These are phyloP conservation scores for Talaromyces sp. DNA, from an alignment of 2,329 filamentous ascomycete species.

Conservation along the genomic window DNA sequence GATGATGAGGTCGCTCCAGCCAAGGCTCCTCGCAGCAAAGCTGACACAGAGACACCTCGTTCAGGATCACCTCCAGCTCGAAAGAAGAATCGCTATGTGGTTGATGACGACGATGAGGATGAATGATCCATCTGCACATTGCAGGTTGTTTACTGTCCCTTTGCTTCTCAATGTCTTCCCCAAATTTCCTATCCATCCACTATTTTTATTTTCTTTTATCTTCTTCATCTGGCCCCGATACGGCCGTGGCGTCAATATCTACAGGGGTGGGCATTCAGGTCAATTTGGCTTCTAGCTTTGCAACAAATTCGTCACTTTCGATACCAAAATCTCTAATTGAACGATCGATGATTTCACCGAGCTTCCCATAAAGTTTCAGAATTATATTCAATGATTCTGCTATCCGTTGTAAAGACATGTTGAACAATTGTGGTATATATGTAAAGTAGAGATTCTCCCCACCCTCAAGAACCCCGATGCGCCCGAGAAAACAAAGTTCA, in stretches of 20 bases:
- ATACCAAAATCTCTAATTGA: slow-evolving; percentile 24
- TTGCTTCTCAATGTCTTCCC: too few relatives aligned
- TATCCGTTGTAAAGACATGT: background rate
- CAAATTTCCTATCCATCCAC: background rate
- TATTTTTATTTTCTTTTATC: background rate
- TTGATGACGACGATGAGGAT: slow-evolving; percentile 52
- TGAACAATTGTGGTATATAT: background rate
- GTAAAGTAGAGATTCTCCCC: background rate
- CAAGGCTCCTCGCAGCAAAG: slow-evolving; percentile 33
- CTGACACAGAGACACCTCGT: slow-evolving; percentile 25
- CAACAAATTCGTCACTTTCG: slow-evolving; percentile 2
- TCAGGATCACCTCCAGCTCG: slow-evolving; percentile 41
- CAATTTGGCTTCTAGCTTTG: background rate
- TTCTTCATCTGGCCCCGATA: background rate
- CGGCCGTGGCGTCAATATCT: slow-evolving; percentile 1
- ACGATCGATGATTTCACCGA: slow-evolving; percentile 18
- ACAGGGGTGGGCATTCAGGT: slow-evolving; percentile 1
- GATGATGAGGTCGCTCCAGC: slow-evolving; percentile 37
- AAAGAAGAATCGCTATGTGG: slow-evolving; percentile 52
- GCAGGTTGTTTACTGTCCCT: too few relatives aligned
- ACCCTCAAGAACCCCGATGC: too few relatives aligned
- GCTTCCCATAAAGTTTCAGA: background rate
- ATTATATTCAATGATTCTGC: background rate
- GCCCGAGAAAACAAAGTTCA: too few relatives aligned
- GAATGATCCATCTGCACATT: slow-evolving; percentile 37